Base-by-base conservation (phyloP, 78 protist species). In the Tieghemostelium lacteum region DNA sequence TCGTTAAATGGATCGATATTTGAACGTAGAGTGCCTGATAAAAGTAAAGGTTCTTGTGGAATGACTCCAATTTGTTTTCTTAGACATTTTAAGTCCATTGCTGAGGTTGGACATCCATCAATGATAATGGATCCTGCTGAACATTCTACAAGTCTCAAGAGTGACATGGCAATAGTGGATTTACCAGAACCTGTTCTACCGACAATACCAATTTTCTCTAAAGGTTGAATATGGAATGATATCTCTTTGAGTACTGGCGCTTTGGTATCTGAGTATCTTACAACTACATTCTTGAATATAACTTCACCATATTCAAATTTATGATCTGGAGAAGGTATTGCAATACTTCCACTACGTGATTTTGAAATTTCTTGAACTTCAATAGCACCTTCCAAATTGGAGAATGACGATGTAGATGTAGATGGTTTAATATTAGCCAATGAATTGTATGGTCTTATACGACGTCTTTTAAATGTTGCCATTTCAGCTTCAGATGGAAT, bases 171-270 rank as follows among this genome's bases (percentile, higher is more conserved):
- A 76, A 94, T 24, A 0, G 95, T 66, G 12, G 92, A 74, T 62
- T 96, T 96, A 28, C 97, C 97, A 17, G 95, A 64, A 17, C 97
- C 97, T 6, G 98, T 96, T 17, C 98, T 66, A 39, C 98, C 98
- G 28, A 94, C 88, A 10, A 96, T 66, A 28, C 98, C 98, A 39
- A 97, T 24, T 54, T 93, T 97, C 37, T 93, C 94, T 0, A 52
- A 33, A 12, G 95, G 34, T 33, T 61, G 28, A 5, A 95, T 45
- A 20, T 3, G 5, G 12, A 66, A 4, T 0, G 93, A 50, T 2
- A 94, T 29, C 14, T 92, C 97, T 5, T 55, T 12, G 33, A 97
- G 92, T 20, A 89, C 39, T 31, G 94, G 86, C 12, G 74, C 78
- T 39, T 69, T n/a, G 0, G 22, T 85, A 1, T 58, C 62, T 2